These are phyloP conservation scores for Actinomortierella ambigua DNA, from an alignment of 371 early-diverging fungal genomes.

Conservation along the genomic window DNA sequence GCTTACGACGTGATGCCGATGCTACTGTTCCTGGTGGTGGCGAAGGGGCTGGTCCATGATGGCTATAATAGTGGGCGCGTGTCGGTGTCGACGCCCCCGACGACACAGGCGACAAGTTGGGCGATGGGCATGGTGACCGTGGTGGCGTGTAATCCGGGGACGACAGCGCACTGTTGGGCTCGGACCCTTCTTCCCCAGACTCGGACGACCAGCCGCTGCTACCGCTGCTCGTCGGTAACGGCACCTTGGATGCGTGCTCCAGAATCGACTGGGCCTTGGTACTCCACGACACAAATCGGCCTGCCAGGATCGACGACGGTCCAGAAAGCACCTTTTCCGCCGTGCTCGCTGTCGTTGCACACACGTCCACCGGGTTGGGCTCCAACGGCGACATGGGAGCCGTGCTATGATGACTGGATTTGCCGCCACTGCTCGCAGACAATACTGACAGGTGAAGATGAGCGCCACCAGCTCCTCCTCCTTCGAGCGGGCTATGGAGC, in stretches of 20 bases:
- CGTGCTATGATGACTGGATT: no score
- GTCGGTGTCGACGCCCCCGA: slow-evolving; percentile 45
- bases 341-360: no score
- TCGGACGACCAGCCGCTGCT: no score
- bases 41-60: no score
- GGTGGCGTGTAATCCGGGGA: slow-evolving; percentile 3
- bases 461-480: no score
- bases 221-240: background rate
- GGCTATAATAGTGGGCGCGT: background rate
- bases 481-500: slow-evolving; percentile 17
- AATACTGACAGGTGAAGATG: no score
- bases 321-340: slow-evolving; percentile 34
- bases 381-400: slow-evolving; percentile 10
- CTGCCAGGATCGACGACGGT: slow-evolving; percentile 33
- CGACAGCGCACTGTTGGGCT: background rate
- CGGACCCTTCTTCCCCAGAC: slow-evolving; percentile 8
- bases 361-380: background rate
- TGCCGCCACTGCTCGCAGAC: no score
- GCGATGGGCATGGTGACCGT: slow-evolving; percentile 30
- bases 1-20: no score
- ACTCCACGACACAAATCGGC: slow-evolving; percentile 39
- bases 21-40: no score
- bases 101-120: slow-evolving; percentile 27
- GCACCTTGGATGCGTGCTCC: slow-evolving; percentile 23
- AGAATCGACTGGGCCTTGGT: slow-evolving; percentile 45